phyloP scores from a whole-genome alignment of 306 rosid genomes.

The Dalbergia cultrata region DNA sequence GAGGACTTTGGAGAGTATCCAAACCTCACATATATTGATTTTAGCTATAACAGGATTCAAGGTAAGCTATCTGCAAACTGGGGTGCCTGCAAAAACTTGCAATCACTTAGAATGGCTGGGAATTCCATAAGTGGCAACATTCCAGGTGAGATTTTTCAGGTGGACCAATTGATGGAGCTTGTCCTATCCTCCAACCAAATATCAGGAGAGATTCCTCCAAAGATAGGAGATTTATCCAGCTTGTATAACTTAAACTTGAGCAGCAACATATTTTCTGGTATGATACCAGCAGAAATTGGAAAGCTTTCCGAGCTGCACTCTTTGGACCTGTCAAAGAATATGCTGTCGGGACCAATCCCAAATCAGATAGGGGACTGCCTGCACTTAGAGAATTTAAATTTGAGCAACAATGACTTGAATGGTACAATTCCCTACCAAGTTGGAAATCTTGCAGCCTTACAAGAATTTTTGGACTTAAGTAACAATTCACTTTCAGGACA shows the following conservation, averaged over 20 bases:
- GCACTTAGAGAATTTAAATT: conserved; percentile 48
- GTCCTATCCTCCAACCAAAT: conserved; percentile 59
- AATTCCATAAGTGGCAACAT: conserved; percentile 57
- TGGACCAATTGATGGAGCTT: conserved; percentile 47
- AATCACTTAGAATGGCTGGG: conserved; percentile 48
- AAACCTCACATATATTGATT: conserved; percentile 60
- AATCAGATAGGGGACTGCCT: conserved; percentile 50
- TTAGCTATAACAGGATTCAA: conserved; percentile 59
- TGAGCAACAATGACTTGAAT: conserved; percentile 57
- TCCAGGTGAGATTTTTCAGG: conserved; percentile 53
- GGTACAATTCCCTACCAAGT: conserved; percentile 62
- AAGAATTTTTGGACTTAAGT: conserved; percentile 62
- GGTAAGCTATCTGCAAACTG: conserved; percentile 59
- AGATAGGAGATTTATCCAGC: conserved; percentile 49
- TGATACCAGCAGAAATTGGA: conserved; percentile 55
- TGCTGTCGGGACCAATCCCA: conserved; percentile 59
- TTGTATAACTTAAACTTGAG: conserved; percentile 42
- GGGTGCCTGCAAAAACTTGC: conserved; percentile 59
- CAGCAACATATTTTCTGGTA: conserved; percentile 56
- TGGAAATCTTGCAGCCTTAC: conserved; percentile 56
- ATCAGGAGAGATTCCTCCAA: conserved; percentile 58
- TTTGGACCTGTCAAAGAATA: conserved; percentile 62
- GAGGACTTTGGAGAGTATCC: conserved; percentile 67
- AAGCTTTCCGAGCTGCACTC: conserved; percentile 43
- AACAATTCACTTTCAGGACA: conserved; percentile 58